These are phyloP conservation scores for Colletotrichum echinochloae DNA, from an alignment of 2,329 filamentous ascomycete species.

Conservation along the genomic window DNA sequence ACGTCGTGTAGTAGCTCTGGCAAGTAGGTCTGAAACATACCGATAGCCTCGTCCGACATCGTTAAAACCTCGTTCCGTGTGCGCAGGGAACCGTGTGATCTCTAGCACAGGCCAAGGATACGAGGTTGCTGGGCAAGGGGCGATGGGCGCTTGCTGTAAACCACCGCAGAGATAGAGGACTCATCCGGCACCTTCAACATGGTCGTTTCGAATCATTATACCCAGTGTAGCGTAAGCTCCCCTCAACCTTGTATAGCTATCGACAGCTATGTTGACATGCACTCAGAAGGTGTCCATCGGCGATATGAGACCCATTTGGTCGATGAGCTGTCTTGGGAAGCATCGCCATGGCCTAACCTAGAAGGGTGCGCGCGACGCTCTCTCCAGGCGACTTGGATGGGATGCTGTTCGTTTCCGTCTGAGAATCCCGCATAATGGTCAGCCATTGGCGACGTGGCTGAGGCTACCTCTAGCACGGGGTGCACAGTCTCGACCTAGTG, in stretches of 20 bases:
- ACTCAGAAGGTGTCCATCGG: not conserved
- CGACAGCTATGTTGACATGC: not conserved
- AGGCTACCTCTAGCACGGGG: not conserved
- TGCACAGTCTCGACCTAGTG: slow-evolving; percentile 20
- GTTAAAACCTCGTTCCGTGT: not conserved
- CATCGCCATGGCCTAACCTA: not conserved
- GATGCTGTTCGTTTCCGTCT: not conserved
- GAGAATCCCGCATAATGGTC: slow-evolving; percentile 5
- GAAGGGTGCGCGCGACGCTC: not conserved
- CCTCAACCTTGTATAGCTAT: not conserved
- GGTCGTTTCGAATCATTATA: not conserved
- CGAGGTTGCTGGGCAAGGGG: not conserved
- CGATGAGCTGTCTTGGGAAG: not conserved
- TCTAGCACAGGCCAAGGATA: not conserved
- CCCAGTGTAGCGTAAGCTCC: not conserved
- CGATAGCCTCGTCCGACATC: slow-evolving; percentile 19
- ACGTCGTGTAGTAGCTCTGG: slow-evolving; percentile 24
- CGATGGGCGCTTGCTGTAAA: not conserved
- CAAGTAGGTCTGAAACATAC: slow-evolving; percentile 28
- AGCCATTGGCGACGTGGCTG: not conserved
- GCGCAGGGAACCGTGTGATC: not conserved
- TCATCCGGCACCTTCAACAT: not conserved
- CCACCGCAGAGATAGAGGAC: not conserved
- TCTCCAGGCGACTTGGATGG: not conserved
- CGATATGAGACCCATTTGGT: not conserved